Evolutionary conservation across 139 green algal species (phyloP), one percentile per base, ranked within the genome.

Genomic region (Cymbomonas tetramitiformis): DNA sequence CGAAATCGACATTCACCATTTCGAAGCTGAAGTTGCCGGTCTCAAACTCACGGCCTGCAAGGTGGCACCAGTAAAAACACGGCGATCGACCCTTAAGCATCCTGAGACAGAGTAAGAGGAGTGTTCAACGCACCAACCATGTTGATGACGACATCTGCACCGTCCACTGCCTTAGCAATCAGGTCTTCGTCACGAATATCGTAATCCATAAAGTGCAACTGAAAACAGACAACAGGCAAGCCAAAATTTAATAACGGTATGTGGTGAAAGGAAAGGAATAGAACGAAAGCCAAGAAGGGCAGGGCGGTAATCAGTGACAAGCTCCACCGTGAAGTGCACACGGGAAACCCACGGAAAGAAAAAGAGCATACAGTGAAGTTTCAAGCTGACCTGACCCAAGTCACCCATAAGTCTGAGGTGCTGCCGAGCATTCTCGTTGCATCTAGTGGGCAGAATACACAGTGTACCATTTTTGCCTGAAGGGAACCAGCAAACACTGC

Each of bases 341-440:
- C n/a, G n/a, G n/a, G n/a, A n/a, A n/a, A n/a, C n/a, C n/a, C n/a
- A n/a, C n/a, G n/a, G n/a, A n/a, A n/a, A n/a, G n/a, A n/a, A n/a
- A n/a, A n/a, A n/a, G n/a, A n/a, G n/a, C n/a, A n/a, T n/a, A n/a
- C n/a, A n/a, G n/a, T n/a, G n/a, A n/a, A n/a, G n/a, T n/a, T n/a
- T n/a, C n/a, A n/a, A n/a, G n/a, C n/a, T n/a, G n/a, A 78, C 64
- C 70, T 84, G 84, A 3, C 91, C 89, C 12, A 98, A 70, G 75
- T 98, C 90, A 1, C 90, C 90, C 90, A 96, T 97, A 30, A 85
- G 65, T 46, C 83, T 86, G 12, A 98, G 73, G 56, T 95, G 84
- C 47, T 86, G 78, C 15, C 76, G 67, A 19, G 86, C 79, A 46
- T 92, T 67, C 50, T 96, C 84, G 23, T 84, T 66, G 53, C 78